Evolutionary conservation across 1,284 basidiomycete species (phyloP).

Genomic region (Rhodotorula sp.): DNA sequence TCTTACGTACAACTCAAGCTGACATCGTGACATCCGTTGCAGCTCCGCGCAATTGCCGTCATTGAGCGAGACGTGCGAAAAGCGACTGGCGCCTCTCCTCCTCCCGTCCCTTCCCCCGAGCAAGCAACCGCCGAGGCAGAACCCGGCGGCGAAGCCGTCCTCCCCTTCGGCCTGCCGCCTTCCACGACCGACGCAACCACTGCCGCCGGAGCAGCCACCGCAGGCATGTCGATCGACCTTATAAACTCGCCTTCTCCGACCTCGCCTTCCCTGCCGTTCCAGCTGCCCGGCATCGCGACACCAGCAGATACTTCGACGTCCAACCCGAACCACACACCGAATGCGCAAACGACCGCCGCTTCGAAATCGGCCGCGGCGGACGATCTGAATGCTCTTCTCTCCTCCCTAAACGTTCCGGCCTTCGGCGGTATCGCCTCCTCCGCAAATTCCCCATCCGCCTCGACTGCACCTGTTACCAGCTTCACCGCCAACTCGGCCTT

Average conservation of each 20-base stretch:
- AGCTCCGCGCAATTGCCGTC: conserved; percentile 19
- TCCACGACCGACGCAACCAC: not conserved
- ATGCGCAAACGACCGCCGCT: not conserved
- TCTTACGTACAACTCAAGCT: not conserved
- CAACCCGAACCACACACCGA: not conserved
- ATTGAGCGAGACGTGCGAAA: conserved; percentile 19
- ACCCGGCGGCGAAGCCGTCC: not conserved
- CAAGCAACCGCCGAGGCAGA: not conserved
- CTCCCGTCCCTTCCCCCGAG: not conserved
- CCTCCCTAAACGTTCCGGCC: conserved; percentile 20
- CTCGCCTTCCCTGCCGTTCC: conserved; percentile 1
- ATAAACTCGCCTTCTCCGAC: too few relatives aligned
- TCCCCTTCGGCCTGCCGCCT: not conserved
- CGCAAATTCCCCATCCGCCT: not conserved
- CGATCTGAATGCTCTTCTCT: conserved; percentile 23
- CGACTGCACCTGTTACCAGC: not conserved
- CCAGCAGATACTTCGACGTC: not conserved
- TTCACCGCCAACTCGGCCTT: not conserved
- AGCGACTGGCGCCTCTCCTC: conserved; percentile 2
- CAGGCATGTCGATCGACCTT: too few relatives aligned
- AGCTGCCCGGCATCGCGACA: not conserved
- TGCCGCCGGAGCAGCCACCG: not conserved
- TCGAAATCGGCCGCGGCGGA: not conserved
- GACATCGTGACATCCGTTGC: not conserved
- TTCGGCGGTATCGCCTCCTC: not conserved